Evolutionary conservation across 345 rosid genomes (phyloP), one percentile per base, ranked within the genome.

Genomic region (Psidium friedrichsthalianum): DNA sequence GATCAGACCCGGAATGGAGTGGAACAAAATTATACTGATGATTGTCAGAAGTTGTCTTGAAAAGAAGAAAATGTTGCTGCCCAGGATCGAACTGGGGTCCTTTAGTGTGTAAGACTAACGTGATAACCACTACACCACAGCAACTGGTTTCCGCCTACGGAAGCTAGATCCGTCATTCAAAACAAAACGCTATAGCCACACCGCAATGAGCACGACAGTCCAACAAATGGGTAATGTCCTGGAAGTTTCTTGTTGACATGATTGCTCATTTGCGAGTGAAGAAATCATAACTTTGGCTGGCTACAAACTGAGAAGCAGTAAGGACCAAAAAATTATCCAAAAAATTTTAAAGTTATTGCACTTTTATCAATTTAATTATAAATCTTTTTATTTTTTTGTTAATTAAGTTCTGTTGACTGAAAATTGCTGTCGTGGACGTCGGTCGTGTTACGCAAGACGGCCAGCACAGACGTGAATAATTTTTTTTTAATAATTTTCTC

Each of bases 101-200:
- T 89, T 92, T 87, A 86, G 91, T 82, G 92, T 90, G 94, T 91
- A 91, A 90, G 88, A 88, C 92, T 87, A 87, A 91, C 91, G 89
- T 91, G 91, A 92, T 91, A 89, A 89, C 91, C 92, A 87, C 94
- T 91, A 91, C 91, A 91, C 92, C 91, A 89, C 91, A 90, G 90
- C 90, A 88, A 87, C 90, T 29, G 11, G 6, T 22, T 1, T 32
- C 44, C 1, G 0, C 0, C 5, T 0, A 0, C 1, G 0, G 0
- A 1, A 64, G 24, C 76, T 32, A 20, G 21, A 32, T 64, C 24
- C 44, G 44, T 32, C 78, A 10, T 5, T 32, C 18, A 1, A 14
- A 3, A 1, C 11, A 9, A 2, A 32, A 21, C 29, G 42, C 74
- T 14, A 6, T 7, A 6, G 74, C 74, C 21, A 7, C n/a, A 0